Percentiles rank a stretch among this genome's conserved stretches.
Conservation (phyloP, 257 asterid species). For the Solanum chiquidenum region DNA sequence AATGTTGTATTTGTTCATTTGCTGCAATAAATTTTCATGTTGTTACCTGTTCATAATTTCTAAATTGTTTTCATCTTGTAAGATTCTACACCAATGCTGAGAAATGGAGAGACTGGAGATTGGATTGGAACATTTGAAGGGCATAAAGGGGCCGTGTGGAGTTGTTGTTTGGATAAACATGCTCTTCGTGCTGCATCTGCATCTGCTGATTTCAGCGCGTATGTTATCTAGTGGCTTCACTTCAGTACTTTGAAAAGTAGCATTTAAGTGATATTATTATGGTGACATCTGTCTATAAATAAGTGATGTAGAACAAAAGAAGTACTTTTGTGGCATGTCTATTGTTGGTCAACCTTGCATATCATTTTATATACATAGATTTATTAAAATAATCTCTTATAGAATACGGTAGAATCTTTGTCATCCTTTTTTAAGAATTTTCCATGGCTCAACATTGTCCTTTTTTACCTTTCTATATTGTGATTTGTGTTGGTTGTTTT, state of each 20-base stretch:
- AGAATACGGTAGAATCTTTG: background rate
- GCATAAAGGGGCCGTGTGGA: slow-evolving; percentile 99
- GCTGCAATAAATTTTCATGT: background rate
- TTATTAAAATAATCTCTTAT: background rate
- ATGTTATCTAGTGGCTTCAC: slow-evolving; percentile 10
- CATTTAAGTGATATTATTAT: background rate
- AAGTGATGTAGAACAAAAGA: background rate
- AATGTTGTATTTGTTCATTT: background rate
- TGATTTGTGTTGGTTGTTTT: slow-evolving; percentile 15
- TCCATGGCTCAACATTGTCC: background rate
- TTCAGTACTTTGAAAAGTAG: background rate
- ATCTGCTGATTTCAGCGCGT: slow-evolving; percentile 98
- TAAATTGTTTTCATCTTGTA: slow-evolving; percentile 8
- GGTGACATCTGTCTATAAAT: background rate
- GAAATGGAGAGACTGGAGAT: slow-evolving; percentile 98
- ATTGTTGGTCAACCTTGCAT: background rate
- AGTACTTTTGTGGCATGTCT: background rate
- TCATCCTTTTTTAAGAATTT: background rate
- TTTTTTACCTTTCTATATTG: background rate
- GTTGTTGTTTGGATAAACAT: slow-evolving; percentile 79
- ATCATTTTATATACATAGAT: background rate
- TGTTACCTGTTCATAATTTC: background rate
- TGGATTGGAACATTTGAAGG: slow-evolving; percentile 99
- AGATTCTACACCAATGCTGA: slow-evolving; percentile 88
- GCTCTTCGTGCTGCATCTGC: slow-evolving; percentile 96